Percentiles rank a stretch among this genome's conserved stretches.
Conservation (phyloP, 2,329 filamentous ascomycete species). For the Fusarium keratoplasticum region DNA sequence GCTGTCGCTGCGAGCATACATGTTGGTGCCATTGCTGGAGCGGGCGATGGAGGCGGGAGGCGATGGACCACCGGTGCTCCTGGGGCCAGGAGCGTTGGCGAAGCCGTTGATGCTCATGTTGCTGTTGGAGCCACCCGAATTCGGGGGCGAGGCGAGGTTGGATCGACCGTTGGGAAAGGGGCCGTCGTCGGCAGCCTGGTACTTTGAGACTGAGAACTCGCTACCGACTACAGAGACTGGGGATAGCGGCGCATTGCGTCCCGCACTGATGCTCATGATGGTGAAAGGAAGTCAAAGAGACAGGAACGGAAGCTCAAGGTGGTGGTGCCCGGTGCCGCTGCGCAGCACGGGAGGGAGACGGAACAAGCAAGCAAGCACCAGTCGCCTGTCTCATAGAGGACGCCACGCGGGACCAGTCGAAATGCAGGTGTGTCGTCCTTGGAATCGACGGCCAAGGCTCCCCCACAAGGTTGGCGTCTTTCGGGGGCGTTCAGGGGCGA, state of each 20-base stretch:
- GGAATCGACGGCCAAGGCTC: constrained; percentile 41
- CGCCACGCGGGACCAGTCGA: constrained; percentile 43
- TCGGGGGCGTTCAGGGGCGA: constrained; percentile 34
- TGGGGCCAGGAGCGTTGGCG: constrained; percentile 60
- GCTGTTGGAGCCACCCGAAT: constrained; percentile 71
- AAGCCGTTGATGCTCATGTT: constrained; percentile 71
- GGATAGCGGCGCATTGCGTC: constrained; percentile 80
- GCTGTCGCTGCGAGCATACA: constrained; percentile 74
- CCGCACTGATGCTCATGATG: constrained; percentile 70
- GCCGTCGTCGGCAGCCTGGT: constrained; percentile 67
- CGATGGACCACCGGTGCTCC: constrained; percentile 75
- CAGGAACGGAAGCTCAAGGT: constrained; percentile 34
- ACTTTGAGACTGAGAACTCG: constrained; percentile 82
- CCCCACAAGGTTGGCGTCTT: constrained; percentile 44
- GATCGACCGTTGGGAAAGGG: constrained; percentile 66
- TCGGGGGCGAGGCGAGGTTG: constrained; percentile 76
- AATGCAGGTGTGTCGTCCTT: constrained; percentile 41
- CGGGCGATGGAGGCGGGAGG: constrained; percentile 89
- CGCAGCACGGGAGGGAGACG: constrained; percentile 39
- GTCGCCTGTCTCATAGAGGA: constrained; percentile 45
- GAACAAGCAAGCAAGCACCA: constrained; percentile 26
- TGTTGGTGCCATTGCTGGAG: constrained; percentile 82
- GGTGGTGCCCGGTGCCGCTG: neutral
- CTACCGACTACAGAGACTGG: constrained; percentile 85
- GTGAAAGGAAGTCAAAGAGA: constrained; percentile 36